Evolutionary conservation across 345 rosid genomes (phyloP), one percentile per base, ranked within the genome.

Genomic region (Citrus reticulata): DNA sequence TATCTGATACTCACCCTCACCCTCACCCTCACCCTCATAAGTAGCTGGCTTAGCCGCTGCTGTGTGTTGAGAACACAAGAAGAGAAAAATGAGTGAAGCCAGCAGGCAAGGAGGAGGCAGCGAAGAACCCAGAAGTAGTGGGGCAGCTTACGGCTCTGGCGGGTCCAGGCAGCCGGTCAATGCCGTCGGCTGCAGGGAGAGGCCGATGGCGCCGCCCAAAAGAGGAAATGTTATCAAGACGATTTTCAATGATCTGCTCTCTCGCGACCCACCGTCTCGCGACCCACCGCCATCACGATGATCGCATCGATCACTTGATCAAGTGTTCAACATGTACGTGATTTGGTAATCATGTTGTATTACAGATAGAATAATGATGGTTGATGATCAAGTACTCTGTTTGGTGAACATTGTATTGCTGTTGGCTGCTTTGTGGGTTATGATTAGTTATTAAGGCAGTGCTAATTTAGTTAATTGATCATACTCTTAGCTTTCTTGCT

Each of bases 61-160:
- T 46, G 14, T 11, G 51, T 3, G 16, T 46, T 46, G 51, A 46
- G 51, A 46, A 46, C 17, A 0, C 51, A 11, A 46, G 16, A 13
- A 54, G 58, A 34, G 24, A 65, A 51, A 75, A 24, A 79, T 72
- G 81, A 64, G 57, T 55, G 77, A 72, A 19, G 6, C 19, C 24
- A 34, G 70, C 35, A 4, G 6, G 8, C 66, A 64, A 72, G 46
- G 34, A 6, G 39, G 7, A 17, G 6, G 9, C 49, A 17, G 13
- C 25, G 9, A 17, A 5, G 69, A 65, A 46, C 51, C 51, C 54
- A 24, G 2, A 9, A 17, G 9, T 9, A 13, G 14, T 1, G 65
- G 49, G 9, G 10, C 51, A 67, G 66, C 79, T 54, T 2, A 54
- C 39, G 13, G 29, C 37, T 16, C 8, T 4, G 30, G 34, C 30